Evolutionary conservation across 192 early-diverging fungal genomes (phyloP).

Genomic region (Coemansia sp.): DNA sequence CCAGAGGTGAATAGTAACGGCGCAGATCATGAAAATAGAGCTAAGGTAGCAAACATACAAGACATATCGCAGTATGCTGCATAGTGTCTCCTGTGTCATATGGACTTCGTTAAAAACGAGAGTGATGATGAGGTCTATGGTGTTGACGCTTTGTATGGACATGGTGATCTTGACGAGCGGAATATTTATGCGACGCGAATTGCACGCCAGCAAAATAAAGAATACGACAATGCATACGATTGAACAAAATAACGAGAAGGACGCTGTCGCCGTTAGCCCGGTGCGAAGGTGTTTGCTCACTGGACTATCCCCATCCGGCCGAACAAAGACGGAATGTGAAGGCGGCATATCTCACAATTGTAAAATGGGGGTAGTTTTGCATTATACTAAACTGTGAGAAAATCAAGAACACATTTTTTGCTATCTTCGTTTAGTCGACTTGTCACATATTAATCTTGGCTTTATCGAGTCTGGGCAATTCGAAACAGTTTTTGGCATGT

Average conservation of each 20-base stretch:
- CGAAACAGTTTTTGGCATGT: neutral
- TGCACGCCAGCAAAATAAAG: conserved; percentile 38
- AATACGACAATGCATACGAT: conserved; percentile 30
- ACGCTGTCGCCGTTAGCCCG: conserved; percentile 16
- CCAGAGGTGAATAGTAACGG: conserved; percentile 51
- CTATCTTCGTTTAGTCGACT: neutral
- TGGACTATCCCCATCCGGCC: neutral
- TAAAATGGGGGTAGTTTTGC: neutral
- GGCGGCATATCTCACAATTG: neutral
- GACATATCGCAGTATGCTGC: conserved; percentile 46
- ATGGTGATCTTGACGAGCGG: conserved; percentile 52
- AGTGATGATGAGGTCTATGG: conserved; percentile 39
- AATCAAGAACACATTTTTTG: neutral
- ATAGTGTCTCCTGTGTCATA: conserved; percentile 24
- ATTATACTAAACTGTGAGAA: neutral
- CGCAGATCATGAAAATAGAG: conserved; percentile 54
- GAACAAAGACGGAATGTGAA: neutral
- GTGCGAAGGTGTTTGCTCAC: neutral
- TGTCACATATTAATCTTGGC: neutral
- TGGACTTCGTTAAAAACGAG: conserved; percentile 30
- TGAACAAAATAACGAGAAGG: conserved; percentile 38
- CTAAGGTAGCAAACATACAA: conserved; percentile 47
- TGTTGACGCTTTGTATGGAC: conserved; percentile 46
- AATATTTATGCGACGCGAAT: conserved; percentile 40
- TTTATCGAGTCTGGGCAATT: neutral